These are phyloP conservation scores for Cryptococcus amylolentus DNA, from an alignment of 1,284 basidiomycete species.

Conservation along the genomic window DNA sequence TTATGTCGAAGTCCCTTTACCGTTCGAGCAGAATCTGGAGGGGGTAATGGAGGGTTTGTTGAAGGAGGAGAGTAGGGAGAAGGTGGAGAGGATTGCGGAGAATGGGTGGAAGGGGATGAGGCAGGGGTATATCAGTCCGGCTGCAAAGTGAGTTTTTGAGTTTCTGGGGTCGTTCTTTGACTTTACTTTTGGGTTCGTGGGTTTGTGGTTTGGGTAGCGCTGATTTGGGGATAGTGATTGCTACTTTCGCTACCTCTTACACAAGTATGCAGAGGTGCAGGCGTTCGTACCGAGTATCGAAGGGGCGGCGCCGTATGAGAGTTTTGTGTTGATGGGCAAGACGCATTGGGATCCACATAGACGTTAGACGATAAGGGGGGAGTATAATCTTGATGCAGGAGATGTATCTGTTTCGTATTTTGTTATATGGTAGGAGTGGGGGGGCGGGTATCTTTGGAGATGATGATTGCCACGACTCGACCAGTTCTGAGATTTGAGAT, in stretches of 20 bases:
- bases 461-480: too few species aligned
- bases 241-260: conserved; percentile 24
- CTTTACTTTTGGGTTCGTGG: too few species aligned
- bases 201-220: too few species aligned
- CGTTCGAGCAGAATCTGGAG: conserved; percentile 31
- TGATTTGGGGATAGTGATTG: conserved; percentile 17
- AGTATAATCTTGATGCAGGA: too few species aligned
- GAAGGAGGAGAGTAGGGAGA: conserved; percentile 16
- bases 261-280: conserved; percentile 27
- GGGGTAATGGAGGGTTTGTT: conserved; percentile 39
- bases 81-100: conserved; percentile 37
- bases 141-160: conserved; percentile 29
- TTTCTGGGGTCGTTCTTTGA: background rate
- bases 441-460: too few species aligned
- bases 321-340: conserved; percentile 38
- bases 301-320: conserved; percentile 33
- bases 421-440: background rate
- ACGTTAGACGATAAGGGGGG: background rate
- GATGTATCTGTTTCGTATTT: background rate
- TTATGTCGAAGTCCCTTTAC: conserved; percentile 35
- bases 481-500: too few species aligned
- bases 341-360: conserved; percentile 39
- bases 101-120: conserved; percentile 38
- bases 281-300: conserved; percentile 33
- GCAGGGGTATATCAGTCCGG: conserved; percentile 38